Base-by-base conservation (phyloP, 2,329 filamentous ascomycete genomes). In the Fonsecaea nubica region DNA sequence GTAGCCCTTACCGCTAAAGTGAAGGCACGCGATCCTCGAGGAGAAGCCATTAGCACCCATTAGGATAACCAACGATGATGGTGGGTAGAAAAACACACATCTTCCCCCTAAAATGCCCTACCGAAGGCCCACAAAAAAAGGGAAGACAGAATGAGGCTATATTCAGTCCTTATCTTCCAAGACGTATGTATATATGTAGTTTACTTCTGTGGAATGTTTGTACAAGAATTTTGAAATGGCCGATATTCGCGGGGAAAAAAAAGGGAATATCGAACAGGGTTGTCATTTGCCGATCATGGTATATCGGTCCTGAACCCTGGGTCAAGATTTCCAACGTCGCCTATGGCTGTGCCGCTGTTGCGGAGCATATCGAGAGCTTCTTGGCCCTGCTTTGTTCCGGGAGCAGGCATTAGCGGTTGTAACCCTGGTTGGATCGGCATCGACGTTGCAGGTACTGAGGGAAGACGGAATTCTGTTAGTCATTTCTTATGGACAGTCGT, bases 281-380 rank as follows among this genome's bases (percentile, higher is more conserved):
- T 42, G n/a, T 42, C 21, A 1, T 48, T 8, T 48, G 8, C 45
- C 9, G 15, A 25, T 64, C 50, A 65, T 13, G 63, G 63, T 40
- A 65, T 38, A 35, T 65, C 63, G 9, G 63, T 65, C 15, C 63
- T 50, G 58, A 65, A 65, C 9, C 63, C 63, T 10, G 32, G 36
- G 32, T 53, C 57, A n/a, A 40, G 38, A 4, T 54, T 18, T 8
- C 58, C 63, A 12, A 52, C 58, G 18, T 57, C 58, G 18, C 52
- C 62, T 18, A 42, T 38, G 32, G 13, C n/a, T 7, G 58, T 42
- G 21, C 50, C 58, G 30, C 36, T 38, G n/a, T 54, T 58, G 45
- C 42, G 58, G 12, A 54, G 52, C 36, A 48, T 40, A 32, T 56
- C 58, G 25, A 32, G 50, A 32, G 55, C 52, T 52, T 61, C 57